Percentiles rank a stretch among this genome's conserved stretches.
phyloP scores from a whole-genome alignment of 257 asterid species.

The Thymus mandschuricus region DNA sequence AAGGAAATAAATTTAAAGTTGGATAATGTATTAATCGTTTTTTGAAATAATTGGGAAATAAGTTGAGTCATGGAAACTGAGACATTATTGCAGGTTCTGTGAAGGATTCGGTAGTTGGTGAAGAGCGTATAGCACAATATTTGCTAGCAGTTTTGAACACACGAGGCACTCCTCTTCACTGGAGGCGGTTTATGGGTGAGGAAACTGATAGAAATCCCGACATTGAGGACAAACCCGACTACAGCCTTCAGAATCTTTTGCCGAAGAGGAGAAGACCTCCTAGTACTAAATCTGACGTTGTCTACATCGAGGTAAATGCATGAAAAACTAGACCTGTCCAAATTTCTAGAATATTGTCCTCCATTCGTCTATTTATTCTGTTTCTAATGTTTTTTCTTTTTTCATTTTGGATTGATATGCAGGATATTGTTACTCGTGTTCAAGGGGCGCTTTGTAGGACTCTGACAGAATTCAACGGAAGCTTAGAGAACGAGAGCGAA shows the following conservation, averaged over 20 bases:
- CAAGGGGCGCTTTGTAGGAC: conserved; percentile 62
- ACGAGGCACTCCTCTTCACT: conserved; percentile 88
- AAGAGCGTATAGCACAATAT: conserved; percentile 85
- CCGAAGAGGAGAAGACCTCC: conserved; percentile 55
- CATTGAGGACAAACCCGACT: conserved; percentile 50
- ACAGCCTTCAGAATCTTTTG: conserved; percentile 59
- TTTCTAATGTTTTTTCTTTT: not conserved
- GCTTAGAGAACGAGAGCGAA: conserved; percentile 74
- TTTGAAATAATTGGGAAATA: not conserved
- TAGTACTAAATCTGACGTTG: conserved; percentile 49
- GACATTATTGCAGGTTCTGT: conserved; percentile 70
- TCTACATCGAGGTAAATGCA: conserved; percentile 68
- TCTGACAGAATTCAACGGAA: conserved; percentile 61
- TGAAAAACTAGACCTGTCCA: not conserved
- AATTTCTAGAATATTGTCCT: not conserved
- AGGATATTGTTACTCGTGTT: conserved; percentile 76
- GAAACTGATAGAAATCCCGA: conserved; percentile 42
- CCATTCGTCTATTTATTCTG: not conserved
- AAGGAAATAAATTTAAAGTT: not conserved
- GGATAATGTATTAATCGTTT: not conserved
- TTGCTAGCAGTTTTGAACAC: conserved; percentile 79
- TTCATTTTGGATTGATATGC: conserved; percentile 7
- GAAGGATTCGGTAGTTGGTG: conserved; percentile 95
- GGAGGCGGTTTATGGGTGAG: conserved; percentile 51
- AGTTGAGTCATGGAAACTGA: not conserved